Conservation (phyloP, 306 rosid species). For the Arachis hypogaea region DNA sequence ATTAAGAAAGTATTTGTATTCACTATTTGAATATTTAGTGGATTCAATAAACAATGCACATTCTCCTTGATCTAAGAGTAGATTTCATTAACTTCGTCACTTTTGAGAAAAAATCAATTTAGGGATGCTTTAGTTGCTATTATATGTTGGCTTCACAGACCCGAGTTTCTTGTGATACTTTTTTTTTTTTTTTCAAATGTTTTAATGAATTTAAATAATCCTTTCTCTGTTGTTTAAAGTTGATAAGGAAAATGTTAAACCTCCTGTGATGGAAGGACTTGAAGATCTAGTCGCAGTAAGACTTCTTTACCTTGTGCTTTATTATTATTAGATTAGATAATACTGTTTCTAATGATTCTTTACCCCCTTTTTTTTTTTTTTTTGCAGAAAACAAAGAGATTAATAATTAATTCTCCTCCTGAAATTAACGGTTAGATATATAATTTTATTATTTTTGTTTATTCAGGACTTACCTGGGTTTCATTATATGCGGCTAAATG, state of each 20-base stretch:
- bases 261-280: constrained; percentile 77
- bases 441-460: not conserved
- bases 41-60: no score
- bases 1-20: not conserved
- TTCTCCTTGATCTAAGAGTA: no score
- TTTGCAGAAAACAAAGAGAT: constrained; percentile 62
- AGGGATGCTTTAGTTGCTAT: not conserved
- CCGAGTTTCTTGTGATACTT: not conserved
- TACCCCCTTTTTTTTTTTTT: constrained; percentile 3
- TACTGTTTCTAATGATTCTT: constrained; percentile 10
- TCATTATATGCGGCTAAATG: constrained; percentile 12
- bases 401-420: constrained; percentile 35
- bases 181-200: not conserved
- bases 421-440: constrained; percentile 61
- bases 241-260: constrained; percentile 66
- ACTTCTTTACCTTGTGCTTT: constrained; percentile 12
- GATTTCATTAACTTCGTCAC: no score
- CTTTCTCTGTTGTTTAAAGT: constrained; percentile 44
- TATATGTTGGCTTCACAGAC: not conserved
- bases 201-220: constrained; percentile 12
- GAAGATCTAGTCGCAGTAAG: constrained; percentile 70
- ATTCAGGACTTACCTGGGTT: constrained; percentile 23
- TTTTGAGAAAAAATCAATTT: not conserved
- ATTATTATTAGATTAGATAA: not conserved
- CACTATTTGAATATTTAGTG: no score